These are phyloP conservation scores for Arabidopsis hybrid DNA, from an alignment of 441 rosid genomes.

Conservation along the genomic window DNA sequence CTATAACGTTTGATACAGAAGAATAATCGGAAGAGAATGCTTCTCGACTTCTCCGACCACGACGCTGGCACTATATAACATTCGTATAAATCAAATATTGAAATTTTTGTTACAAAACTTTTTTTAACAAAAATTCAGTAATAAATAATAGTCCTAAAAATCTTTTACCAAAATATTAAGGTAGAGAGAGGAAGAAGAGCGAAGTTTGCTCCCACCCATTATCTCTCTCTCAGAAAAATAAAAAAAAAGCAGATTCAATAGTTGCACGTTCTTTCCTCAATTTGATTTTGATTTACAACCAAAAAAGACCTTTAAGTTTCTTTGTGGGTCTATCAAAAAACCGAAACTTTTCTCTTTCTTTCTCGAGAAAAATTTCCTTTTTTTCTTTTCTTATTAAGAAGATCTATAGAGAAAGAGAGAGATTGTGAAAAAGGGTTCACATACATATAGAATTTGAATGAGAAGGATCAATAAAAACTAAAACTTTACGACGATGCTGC, in stretches of 20 bases:
- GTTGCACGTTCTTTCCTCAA: conserved; percentile 43
- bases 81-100: background rate
- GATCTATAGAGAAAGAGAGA: conserved; percentile 33
- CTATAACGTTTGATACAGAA: conserved; percentile 12
- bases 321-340: conserved; percentile 34
- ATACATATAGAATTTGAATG: conserved; percentile 32
- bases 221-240: conserved; percentile 21
- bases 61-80: conserved; percentile 37
- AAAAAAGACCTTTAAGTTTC: conserved; percentile 4
- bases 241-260: conserved; percentile 31
- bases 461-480: background rate
- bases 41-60: conserved; percentile 33
- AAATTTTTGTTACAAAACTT: no score
- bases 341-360: conserved; percentile 26
- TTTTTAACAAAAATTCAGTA: background rate
- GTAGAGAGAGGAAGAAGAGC: conserved; percentile 24
- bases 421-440: background rate
- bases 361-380: background rate
- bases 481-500: conserved; percentile 60
- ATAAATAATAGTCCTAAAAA: conserved; percentile 17
- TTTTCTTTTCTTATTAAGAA: conserved; percentile 24
- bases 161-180: conserved; percentile 28
- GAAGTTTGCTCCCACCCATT: conserved; percentile 52
- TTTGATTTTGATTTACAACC: conserved; percentile 16
- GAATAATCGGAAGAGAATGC: conserved; percentile 28